phyloP scores from a whole-genome alignment of 768 basidiomycete species.

The Agaricus sinodeliciosus region DNA sequence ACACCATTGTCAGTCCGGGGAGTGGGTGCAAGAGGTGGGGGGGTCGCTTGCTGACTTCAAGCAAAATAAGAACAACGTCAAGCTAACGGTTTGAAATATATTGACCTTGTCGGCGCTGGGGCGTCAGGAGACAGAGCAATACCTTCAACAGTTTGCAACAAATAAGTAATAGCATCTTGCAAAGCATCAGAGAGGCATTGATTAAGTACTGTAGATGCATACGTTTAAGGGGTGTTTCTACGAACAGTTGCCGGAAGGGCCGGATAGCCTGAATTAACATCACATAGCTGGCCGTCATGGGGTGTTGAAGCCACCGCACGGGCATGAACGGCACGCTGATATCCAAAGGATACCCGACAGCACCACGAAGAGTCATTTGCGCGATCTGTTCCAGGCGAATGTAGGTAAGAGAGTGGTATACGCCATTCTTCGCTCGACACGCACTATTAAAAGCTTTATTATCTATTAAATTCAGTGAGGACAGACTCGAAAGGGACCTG shows the following conservation, averaged over 20 bases:
- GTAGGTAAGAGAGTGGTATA: neutral
- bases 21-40: neutral
- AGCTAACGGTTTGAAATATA: neutral
- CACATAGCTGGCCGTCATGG: conserved; percentile 28
- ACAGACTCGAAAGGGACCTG: neutral
- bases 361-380: conserved; percentile 26
- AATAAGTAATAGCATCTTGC: conserved; percentile 3
- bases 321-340: conserved; percentile 22
- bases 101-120: neutral
- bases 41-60: neutral
- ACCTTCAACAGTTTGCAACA: conserved; percentile 9
- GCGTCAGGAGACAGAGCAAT: neutral
- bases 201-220: neutral
- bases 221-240: conserved; percentile 29
- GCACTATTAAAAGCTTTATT: conserved; percentile 40
- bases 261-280: conserved; percentile 25
- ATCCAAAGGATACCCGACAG: conserved; percentile 18
- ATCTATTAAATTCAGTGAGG: conserved; percentile 30
- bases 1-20: neutral
- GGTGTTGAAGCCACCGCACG: conserved; percentile 20
- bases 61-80: neutral
- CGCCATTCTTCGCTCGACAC: neutral
- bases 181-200: neutral
- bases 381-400: conserved; percentile 25
- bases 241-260: conserved; percentile 23